phyloP scores from a whole-genome alignment of 2,329 filamentous ascomycete species.

The Dactylellina sp. region DNA sequence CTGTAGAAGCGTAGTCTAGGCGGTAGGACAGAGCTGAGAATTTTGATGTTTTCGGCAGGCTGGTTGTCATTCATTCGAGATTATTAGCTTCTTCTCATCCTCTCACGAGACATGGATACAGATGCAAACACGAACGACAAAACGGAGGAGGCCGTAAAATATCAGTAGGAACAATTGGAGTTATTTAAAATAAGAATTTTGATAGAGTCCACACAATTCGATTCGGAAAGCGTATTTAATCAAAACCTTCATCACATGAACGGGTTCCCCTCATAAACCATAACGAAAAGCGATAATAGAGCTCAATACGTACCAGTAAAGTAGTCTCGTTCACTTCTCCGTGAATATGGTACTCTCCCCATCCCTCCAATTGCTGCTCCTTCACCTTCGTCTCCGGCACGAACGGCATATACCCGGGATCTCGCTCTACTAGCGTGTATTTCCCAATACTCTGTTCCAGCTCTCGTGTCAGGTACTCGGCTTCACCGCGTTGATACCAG shows the following conservation, averaged over 20 bases:
- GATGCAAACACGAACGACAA: slow-evolving; percentile 5
- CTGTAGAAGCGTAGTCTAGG: slow-evolving; percentile 67
- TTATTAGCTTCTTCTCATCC: slow-evolving; percentile 9
- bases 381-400: slow-evolving; percentile 20
- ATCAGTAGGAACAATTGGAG: slow-evolving; percentile 58
- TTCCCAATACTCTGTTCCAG: slow-evolving; percentile 34
- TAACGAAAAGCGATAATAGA: background rate
- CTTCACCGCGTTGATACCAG: slow-evolving; percentile 46
- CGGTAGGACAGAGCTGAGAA: slow-evolving; percentile 67
- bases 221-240: slow-evolving; percentile 47
- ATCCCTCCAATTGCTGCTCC: slow-evolving; percentile 4
- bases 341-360: slow-evolving; percentile 7
- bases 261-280: background rate
- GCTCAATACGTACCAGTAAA: slow-evolving; percentile 36
- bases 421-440: slow-evolving; percentile 46
- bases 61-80: slow-evolving; percentile 22
- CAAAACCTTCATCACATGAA: slow-evolving; percentile 53
- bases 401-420: slow-evolving; percentile 39
- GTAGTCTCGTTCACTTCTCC: background rate
- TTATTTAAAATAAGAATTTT: slow-evolving; percentile 37
- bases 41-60: slow-evolving; percentile 59
- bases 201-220: slow-evolving; percentile 37
- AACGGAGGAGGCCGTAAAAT: slow-evolving; percentile 35
- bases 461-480: slow-evolving; percentile 45
- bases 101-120: slow-evolving; percentile 61